Evolutionary conservation across 2,329 filamentous ascomycete genomes (phyloP), one percentile per base, ranked within the genome.

Genomic region (Coniochaeta prunicola): DNA sequence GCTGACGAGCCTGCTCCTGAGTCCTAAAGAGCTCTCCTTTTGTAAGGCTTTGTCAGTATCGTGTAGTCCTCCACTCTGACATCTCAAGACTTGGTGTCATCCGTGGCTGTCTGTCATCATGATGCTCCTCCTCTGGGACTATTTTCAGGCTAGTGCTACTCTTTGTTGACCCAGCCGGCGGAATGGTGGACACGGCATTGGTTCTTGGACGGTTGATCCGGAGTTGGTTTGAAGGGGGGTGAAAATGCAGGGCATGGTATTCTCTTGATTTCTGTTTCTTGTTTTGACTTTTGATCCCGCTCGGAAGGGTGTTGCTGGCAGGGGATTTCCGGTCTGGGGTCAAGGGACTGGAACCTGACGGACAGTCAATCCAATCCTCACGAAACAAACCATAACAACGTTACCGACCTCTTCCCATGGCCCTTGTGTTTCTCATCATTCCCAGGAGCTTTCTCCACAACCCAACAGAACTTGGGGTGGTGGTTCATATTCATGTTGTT

Each of bases 1-100:
- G 71, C 69, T 59, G 80, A 81, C 70, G 66, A 67, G 60, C 59
- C 65, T 19, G 72, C 74, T 56, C 73, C 82, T 65, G 76, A 77
- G 73, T 84, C 82, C 65, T 84, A 85, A 19, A n/a, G 19, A 34
- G 45, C 45, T 26, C 24, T 31, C 21, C 24, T 3, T 2, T 15
- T 31, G 24, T 19, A 38, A 13, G 48, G 12, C 15, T n/a, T 10
- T 36, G 33, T 38, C 53, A 34, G 53, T 56, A 56, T 26, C 53
- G 19, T 17, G 53, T 79, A 77, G 59, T 60, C 42, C n/a, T 60
- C 53, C 33, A 31, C 26, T 57, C 13, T 31, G 31, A 26, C 33
- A n/a, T 33, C 54, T 56, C 34, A 42, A 55, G 17, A n/a, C 30
- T 36, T 59, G 58, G 13, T 56, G 45, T 50, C 30, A 38, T 53